Base-by-base conservation (phyloP, 179 eudicot species). In the Spergularia azorica region DNA sequence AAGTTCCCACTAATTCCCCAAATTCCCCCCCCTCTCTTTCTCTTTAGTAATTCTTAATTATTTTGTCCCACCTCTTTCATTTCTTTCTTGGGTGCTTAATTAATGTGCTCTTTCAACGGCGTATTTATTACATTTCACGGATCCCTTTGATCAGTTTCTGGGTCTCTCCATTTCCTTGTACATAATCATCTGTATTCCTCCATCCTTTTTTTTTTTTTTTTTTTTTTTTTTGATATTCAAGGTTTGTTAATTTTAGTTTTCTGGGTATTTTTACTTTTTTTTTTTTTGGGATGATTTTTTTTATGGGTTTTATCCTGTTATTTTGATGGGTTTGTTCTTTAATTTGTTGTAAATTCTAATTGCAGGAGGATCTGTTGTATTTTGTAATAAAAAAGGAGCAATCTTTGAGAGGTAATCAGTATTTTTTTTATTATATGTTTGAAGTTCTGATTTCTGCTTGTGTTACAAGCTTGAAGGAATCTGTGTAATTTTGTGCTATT, bases 61-160 rank as follows among this genome's bases (percentile, higher is more conserved):
- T 2, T 73, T 54, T 20, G 39, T 36, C 39, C 39, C 39, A 50
- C 71, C 69, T 21, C 67, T n/a, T 57, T 63, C 39, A 12, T 61
- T 77, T 62, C 63, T 67, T 76, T 66, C 56, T 55, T 82, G 69
- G 76, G 68, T 78, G 55, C 79, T 43, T 70, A 70, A 82, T 82
- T 74, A 69, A 79, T 82, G 82, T 74, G 70, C 68, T 78, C 62
- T 72, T 41, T 63, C 48, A 63, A 51, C 55, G 46, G 55, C 68
- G 63, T 77, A 81, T 84, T 84, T 67, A 84, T 76, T 80, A 75
- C 87, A 65, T 81, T 81, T 81, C 84, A 77, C 82, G 75, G 78
- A 75, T 81, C 76, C 79, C 77, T 20, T 41, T 84, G 78, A 79
- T 72, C 74, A 54, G 50, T 64, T 71, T 74, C 10, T 17, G n/a